Evolutionary conservation across 2,329 filamentous ascomycete species (phyloP), one percentile per base, ranked within the genome.

Genomic region (Pseudomassariella vexata): DNA sequence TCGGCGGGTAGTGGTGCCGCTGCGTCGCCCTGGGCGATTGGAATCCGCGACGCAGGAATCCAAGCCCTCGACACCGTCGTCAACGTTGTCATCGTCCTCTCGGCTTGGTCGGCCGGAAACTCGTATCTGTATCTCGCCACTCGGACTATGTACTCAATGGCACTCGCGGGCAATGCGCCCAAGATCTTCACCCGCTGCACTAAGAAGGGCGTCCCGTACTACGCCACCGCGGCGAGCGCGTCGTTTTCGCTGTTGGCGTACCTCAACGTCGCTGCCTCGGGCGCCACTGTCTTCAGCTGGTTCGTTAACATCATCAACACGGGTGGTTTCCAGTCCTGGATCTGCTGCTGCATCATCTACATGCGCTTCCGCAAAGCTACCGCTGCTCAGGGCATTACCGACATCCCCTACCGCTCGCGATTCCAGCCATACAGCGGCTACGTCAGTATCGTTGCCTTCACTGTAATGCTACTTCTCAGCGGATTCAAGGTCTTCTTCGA

Each of bases 401-500:
- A 41, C 35, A 57, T 73, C 5, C 70, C 75, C 1, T 79, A 75
- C 44, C 53, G 55, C 17, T 71, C 66, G 12, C 48, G 48, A 12
- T 46, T 78, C 6, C 74, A 79, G 45, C 75, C 76, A 1, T 76
- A 65, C 37, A 73, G 70, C 3, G 65, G 76, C 1, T 76, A 60
- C 36, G 47, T 72, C 28, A 63, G 66, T 10, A 62, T 79, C 18
- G 48, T 66, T 5, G 55, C 62, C 19, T 73, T 78, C 45, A 57
- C 51, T 1, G 60, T 77, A 31, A 56, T 81, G 9, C 57, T 59
- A 5, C 52, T 81, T 3, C 65, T 79, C 48, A 81, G 79, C 39
- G 79, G 78, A 1, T 82, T 82, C 48, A 66, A 68, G 23, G 71
- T 76, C 3, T 82, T 83, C 50, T 76, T 73, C 53, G 67, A 70